A percentile compares a stretch with the other conserved stretches of the same genome.
These are phyloP conservation scores for Pleurotus sapidus DNA, from an alignment of 768 basidiomycete species.

Conservation along the genomic window DNA sequence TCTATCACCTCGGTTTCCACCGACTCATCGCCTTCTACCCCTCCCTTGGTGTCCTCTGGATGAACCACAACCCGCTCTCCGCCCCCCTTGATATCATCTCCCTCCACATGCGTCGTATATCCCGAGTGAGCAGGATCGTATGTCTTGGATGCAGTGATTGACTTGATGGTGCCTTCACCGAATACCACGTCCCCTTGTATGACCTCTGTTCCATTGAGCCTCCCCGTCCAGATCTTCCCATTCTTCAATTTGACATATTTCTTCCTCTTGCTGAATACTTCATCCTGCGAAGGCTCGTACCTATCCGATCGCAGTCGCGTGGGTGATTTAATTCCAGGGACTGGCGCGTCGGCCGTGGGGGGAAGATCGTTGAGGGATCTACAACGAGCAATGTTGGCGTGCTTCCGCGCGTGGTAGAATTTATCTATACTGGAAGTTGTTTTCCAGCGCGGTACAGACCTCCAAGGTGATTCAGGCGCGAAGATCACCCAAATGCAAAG, in stretches of 20 bases:
- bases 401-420: too few relatives aligned
- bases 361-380: neutral
- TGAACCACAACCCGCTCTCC: conserved; percentile 8
- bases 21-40: neutral
- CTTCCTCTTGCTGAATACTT: neutral
- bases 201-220: conserved; percentile 50
- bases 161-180: conserved; percentile 58
- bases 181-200: conserved; percentile 60
- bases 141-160: too few relatives aligned
- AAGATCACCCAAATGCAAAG: too few relatives aligned
- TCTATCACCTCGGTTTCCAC: conserved; percentile 41
- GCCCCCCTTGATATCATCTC: conserved; percentile 41
- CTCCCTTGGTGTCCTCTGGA: too few relatives aligned
- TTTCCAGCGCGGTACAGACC: too few relatives aligned
- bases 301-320: conserved; percentile 20
- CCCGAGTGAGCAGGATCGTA: too few relatives aligned
- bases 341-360: neutral
- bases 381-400: neutral
- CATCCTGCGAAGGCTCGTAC: conserved; percentile 6
- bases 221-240: conserved; percentile 79
- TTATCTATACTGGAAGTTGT: too few relatives aligned
- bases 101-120: too few relatives aligned
- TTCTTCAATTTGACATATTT: conserved; percentile 45
- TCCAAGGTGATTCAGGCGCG: too few relatives aligned
- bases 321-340: too few relatives aligned